A percentile compares a stretch with the other conserved stretches of the same genome.
Evolutionary conservation across 768 basidiomycete genomes (phyloP).

Genomic region (Chlorophyllum brunneum): DNA sequence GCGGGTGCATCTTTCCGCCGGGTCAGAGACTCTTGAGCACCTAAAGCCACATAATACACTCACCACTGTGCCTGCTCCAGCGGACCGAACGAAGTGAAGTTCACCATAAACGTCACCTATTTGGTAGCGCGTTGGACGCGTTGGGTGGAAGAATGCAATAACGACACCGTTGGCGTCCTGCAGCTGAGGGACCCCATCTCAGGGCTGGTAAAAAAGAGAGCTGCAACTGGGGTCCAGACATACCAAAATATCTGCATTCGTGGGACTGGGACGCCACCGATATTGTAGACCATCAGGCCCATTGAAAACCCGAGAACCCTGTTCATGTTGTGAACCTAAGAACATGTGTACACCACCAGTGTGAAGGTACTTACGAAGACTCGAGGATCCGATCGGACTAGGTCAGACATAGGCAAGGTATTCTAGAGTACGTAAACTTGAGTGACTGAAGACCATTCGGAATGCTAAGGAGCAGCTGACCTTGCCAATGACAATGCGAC

Average conservation of each 20-base stretch:
- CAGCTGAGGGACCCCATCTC: constrained; percentile 42
- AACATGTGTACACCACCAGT: constrained; percentile 6
- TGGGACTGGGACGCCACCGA: constrained; percentile 71
- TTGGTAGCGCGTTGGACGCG: constrained; percentile 74
- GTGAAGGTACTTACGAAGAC: constrained; percentile 45
- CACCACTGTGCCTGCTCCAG: constrained; percentile 82
- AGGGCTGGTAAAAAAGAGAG: constrained; percentile 16
- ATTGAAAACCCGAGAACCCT: constrained; percentile 70
- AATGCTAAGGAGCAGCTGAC: constrained; percentile 32
- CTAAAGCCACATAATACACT: constrained; percentile 19
- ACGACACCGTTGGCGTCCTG: constrained; percentile 65
- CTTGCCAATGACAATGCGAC: constrained; percentile 84
- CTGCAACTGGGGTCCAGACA: constrained; percentile 22
- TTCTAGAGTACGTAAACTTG: constrained; percentile 44
- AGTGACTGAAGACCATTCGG: constrained; percentile 19
- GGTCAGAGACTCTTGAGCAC: not conserved
- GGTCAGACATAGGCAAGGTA: constrained; percentile 77
- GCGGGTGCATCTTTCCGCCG: constrained; percentile 67
- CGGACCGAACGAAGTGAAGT: constrained; percentile 75
- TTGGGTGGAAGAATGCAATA: constrained; percentile 79
- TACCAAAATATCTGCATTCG: constrained; percentile 57
- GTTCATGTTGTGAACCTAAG: constrained; percentile 13
- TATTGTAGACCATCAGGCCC: constrained; percentile 82
- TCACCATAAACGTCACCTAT: constrained; percentile 86
- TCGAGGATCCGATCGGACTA: constrained; percentile 66